Evolutionary conservation across 2,329 filamentous ascomycete species (phyloP), one percentile per base, ranked within the genome.

Genomic region (Clarireedia sp.): DNA sequence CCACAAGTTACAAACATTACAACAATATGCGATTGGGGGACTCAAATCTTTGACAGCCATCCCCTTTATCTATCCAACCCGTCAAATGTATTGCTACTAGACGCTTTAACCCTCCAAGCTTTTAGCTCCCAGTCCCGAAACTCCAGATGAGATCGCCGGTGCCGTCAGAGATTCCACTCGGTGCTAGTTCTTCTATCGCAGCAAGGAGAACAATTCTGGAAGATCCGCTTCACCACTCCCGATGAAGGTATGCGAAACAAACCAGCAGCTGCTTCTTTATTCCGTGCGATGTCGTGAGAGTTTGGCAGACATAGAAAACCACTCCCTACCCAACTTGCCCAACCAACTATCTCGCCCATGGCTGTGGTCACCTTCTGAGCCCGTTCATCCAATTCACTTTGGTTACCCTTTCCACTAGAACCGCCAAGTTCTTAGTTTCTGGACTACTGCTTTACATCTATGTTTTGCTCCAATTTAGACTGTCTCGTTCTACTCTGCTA

Each of bases 231-330:
- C 51, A 52, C 54, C 44, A 46, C 50, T 61, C 58, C 56, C 62
- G 59, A 68, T 68, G 66, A 68, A 67, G 66, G 66, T 68, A 64
- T 52, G 66, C 64, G 52, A 37, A 41, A 45, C 41, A 38, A 17
- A 48, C 19, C 17, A n/a, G 45, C 48, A 23, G 21, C 14, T 36
- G n/a, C 12, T 49, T 14, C 29, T 17, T 29, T 38, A 24, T 29
- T 47, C 41, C 36, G 40, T 43, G 36, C 47, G 37, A 46, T 17
- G 23, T 49, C 1, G 23, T 49, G 51, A 33, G 45, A 24, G 29
- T 26, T n/a, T 49, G 19, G 51, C 45, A 43, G 45, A 19, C 29
- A 29, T n/a, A 23, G 36, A 43, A 24, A 48, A 8, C 2, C 24
- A 5, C 14, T 43, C 19, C 16, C 23, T 5, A 54, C 16, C 23